Base-by-base conservation (phyloP, 1,284 basidiomycete genomes). In the Cryptococcus amylolentus region DNA sequence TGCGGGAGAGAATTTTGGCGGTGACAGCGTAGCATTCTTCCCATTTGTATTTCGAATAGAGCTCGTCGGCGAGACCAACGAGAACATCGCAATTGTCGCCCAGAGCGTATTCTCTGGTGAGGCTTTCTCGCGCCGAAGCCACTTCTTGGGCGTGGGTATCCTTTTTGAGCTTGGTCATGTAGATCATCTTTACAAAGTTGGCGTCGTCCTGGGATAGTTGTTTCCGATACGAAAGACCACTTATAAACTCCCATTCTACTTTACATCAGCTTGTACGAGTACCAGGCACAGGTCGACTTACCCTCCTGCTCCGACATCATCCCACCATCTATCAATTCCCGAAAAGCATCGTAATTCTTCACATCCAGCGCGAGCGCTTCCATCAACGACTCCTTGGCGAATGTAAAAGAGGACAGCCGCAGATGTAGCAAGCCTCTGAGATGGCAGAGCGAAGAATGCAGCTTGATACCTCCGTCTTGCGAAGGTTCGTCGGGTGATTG, bases 341-440 rank as follows among this genome's bases (percentile, higher is more conserved):
- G 85, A 68, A 97, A 98, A 1, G 92, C 88, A 64, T 98, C 96
- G 71, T 93, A 98, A 74, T 95, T 98, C 76, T 97, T 97, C 27
- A 98, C 91, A 68, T 99, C 96, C 13, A 98, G 81, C 0, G 88
- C 84, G 14, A 99, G 81, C 1, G 96, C 94, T 65, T 97, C 92
- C 84, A 98, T 88, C 71, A 98, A 97, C 62, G 88, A 89, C 55
- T 91, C 83, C 69, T 95, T 95, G 0, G 96, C 96, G 60, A 89
- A 84, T 45, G 90, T 87, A 13, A 87, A 84, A 7, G 92, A 87
- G 63, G 93, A 94, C 12, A 97, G 81, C 64, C 97, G 93, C 28
- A 97, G 84, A 84, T 98, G 94, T 16, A 99, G 82, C 41, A 96
- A 80, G 3, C 94, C 96, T 40, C 96, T 86, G 14, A 98, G 80